Evolutionary conservation across 1,139 yeast genomes (phyloP).

Genomic region (Suhomyces ambrosiae): DNA sequence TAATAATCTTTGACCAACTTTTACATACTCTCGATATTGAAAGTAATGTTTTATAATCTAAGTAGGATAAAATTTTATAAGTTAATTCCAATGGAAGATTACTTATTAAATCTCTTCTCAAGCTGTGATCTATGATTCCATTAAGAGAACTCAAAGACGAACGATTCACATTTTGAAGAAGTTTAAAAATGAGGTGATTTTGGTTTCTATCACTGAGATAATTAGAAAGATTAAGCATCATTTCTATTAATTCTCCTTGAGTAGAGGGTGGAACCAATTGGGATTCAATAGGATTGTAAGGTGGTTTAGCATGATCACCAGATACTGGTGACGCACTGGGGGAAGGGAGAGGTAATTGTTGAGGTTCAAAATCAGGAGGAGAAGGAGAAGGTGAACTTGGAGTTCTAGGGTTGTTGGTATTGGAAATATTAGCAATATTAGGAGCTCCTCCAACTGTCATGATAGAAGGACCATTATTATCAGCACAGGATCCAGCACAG

Average conservation of each 20-base stretch:
- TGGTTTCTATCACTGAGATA: constrained; percentile 42
- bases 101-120: constrained; percentile 72
- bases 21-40: constrained; percentile 66
- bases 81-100: constrained; percentile 79
- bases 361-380: constrained; percentile 44
- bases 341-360: constrained; percentile 61
- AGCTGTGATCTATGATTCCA: constrained; percentile 56
- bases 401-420: constrained; percentile 27
- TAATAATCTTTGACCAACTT: constrained; percentile 68
- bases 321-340: constrained; percentile 68
- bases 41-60: constrained; percentile 67
- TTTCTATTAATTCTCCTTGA: constrained; percentile 42
- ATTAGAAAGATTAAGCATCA: constrained; percentile 38
- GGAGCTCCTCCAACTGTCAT: not conserved
- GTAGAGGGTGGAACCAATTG: constrained; percentile 37
- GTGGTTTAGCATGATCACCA: constrained; percentile 18
- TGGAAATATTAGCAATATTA: not conserved
- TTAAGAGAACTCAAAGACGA: constrained; percentile 69
- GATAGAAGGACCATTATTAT: not conserved
- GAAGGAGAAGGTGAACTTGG: constrained; percentile 42
- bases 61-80: constrained; percentile 61
- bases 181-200: constrained; percentile 56
- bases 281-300: constrained; percentile 26
- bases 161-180: constrained; percentile 68
- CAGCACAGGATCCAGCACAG: constrained; percentile 4